These are phyloP conservation scores for Gryganskiella cystojenkinii DNA, from an alignment of 192 early-diverging fungal genomes.

Conservation along the genomic window DNA sequence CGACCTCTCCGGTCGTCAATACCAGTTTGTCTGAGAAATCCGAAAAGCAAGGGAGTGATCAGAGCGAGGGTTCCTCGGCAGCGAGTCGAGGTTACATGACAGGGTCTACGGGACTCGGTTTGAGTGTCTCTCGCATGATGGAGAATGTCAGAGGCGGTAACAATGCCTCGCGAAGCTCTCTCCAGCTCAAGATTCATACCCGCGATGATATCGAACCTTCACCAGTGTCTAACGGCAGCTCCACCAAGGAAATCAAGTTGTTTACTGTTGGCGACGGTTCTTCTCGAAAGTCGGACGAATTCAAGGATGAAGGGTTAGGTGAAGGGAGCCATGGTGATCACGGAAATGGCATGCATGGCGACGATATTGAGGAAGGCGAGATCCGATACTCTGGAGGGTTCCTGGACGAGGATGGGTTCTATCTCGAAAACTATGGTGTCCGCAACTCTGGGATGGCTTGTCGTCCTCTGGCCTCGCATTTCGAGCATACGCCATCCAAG, in stretches of 20 bases:
- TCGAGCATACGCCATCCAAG: constrained; percentile 24
- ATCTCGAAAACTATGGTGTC: background rate
- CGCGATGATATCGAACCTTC: constrained; percentile 14
- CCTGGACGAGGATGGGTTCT: constrained; percentile 26
- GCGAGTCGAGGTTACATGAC: background rate
- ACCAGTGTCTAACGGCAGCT: background rate
- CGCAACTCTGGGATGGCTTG: background rate
- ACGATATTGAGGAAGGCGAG: background rate
- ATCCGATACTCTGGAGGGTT: constrained; percentile 16
- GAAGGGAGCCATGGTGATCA: background rate
- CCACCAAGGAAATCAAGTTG: constrained; percentile 27
- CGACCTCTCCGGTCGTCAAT: background rate
- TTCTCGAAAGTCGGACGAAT: background rate
- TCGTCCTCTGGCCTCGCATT: constrained; percentile 10
- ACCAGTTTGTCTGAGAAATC: background rate
- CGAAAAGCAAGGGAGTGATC: background rate
- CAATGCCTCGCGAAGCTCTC: constrained; percentile 5
- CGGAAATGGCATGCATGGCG: background rate
- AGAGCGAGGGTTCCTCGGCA: background rate
- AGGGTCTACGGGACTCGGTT: background rate
- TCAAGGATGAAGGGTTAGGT: constrained; percentile 4
- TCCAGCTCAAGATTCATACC: constrained; percentile 20
- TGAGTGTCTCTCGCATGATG: background rate
- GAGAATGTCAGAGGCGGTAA: background rate
- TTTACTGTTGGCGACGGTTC: constrained; percentile 43